Evolutionary conservation across 805 yeast genomes (phyloP), one percentile per base, ranked within the genome.

Genomic region (Candida hungchunana): DNA sequence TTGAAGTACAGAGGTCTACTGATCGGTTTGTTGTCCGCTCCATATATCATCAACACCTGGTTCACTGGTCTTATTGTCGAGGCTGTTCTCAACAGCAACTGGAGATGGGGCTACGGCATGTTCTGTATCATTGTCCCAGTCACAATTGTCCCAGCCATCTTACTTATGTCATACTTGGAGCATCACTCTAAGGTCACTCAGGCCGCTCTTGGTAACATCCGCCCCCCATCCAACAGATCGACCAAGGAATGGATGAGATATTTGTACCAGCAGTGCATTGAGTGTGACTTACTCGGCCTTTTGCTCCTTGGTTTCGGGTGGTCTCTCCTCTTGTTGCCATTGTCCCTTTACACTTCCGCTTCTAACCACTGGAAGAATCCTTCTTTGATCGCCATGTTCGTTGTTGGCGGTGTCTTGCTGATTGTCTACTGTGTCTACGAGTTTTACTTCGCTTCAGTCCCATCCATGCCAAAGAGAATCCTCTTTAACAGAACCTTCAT

Each of bases 61-160:
- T 51, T 64, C 39, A 48, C 68, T n/a, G 73, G 73, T 34, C 55
- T 50, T 5, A 63, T 65, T 40, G 65, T 52, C 8, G 44, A 48
- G 5, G 54, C 58, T 21, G 51, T 69, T 16, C 47, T 58, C 12
- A 28, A 30, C 13, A 45, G 43, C 26, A 61, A 64, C 28, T 74
- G 79, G 79, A 62, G 75, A 52, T 67, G 73, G 71, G 78, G 75
- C 18, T 70, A 64, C 46, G 75, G 74, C 33, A 61, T 69, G 55
- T 72, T 72, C 58, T 63, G 69, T 16, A 60, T 71, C 27, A 61
- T 71, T 18, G 56, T 63, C 42, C 75, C 75, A 4, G 61, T 60
- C 18, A 64, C 61, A 14, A 34, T 58, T n/a, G 26, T 44, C 13
- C 70, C 70, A 19, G 60, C 60, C 16, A 50, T 63, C 14, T 26